Percentiles rank a stretch among this genome's conserved stretches.
Conservation (phyloP, 1,284 basidiomycete genomes). For the Puccinia triticina region DNA sequence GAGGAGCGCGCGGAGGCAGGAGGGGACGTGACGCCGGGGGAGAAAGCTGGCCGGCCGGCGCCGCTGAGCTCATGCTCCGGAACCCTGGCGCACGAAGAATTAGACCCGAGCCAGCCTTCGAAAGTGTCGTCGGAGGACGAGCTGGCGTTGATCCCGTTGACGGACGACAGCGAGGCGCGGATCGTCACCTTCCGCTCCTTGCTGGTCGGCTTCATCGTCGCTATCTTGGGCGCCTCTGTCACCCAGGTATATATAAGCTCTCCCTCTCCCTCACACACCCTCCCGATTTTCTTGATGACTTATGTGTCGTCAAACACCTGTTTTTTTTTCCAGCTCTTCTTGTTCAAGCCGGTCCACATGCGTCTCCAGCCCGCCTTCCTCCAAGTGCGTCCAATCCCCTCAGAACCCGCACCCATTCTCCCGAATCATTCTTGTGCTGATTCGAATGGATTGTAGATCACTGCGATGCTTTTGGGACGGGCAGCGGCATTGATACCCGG, state of each 20-base stretch:
- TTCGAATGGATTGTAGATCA: conserved; percentile 10
- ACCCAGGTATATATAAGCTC: conserved; percentile 40
- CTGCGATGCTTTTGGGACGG: conserved; percentile 36
- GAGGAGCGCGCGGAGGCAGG: neutral
- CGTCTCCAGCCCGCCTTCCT: conserved; percentile 42
- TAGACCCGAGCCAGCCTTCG: neutral
- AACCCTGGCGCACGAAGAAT: neutral
- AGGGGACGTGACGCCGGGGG: too few species aligned
- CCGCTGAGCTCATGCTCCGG: neutral
- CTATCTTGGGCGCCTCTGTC: conserved; percentile 33
- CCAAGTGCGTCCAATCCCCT: conserved; percentile 18
- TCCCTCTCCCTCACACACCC: too few species aligned
- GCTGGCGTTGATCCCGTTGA: conserved; percentile 28
- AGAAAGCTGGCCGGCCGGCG: too few species aligned
- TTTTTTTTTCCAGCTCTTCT: conserved; percentile 47
- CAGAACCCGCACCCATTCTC: too few species aligned
- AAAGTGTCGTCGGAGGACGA: neutral
- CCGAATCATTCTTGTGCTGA: too few species aligned
- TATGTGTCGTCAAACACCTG: neutral
- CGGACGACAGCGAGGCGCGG: conserved; percentile 15
- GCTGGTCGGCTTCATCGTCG: conserved; percentile 30
- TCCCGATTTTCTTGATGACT: neutral
- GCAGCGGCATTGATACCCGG: conserved; percentile 25
- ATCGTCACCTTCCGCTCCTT: conserved; percentile 33
- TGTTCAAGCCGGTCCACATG: conserved; percentile 49